A percentile compares a stretch with the other conserved stretches of the same genome.
Conservation (phyloP, 2,329 filamentous ascomycete species). For the Phyllosticta citrichinensis region DNA sequence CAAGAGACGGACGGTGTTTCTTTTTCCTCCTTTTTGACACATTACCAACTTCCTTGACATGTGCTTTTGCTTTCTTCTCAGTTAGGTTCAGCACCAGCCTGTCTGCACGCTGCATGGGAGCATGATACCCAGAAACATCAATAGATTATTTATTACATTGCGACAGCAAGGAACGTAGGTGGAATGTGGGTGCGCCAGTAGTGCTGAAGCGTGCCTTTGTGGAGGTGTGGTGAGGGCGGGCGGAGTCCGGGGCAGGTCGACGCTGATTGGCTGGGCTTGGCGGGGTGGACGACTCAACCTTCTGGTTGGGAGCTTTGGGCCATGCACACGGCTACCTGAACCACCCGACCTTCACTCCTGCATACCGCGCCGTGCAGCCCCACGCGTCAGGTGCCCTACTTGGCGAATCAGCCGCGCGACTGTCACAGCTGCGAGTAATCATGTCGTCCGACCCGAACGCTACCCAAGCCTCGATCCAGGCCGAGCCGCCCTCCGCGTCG, state of each 20-base stretch:
- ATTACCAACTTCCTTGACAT: no score
- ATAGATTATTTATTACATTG: conserved; percentile 1
- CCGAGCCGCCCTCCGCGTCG: not conserved
- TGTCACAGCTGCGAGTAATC: not conserved
- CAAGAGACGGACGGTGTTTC: not conserved
- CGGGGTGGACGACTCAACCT: not conserved
- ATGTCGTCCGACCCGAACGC: not conserved
- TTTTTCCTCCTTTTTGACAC: not conserved
- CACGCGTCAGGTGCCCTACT: conserved; percentile 9
- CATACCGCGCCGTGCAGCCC: conserved; percentile 5
- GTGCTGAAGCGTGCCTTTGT: no score
- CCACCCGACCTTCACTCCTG: conserved; percentile 1
- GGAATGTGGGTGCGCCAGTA: no score
- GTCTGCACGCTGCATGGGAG: not conserved
- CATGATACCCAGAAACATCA: conserved; percentile 9
- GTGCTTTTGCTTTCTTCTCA: not conserved
- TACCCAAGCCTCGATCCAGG: not conserved
- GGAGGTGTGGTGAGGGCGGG: not conserved
- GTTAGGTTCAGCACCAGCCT: not conserved
- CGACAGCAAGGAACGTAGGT: no score
- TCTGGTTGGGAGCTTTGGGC: conserved; percentile 1
- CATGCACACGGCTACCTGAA: not conserved
- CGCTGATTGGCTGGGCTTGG: not conserved
- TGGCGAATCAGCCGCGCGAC: conserved; percentile 7
- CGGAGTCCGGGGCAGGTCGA: not conserved